Conservation (phyloP, 495 filamentous ascomycete species). For the Wilcoxina mikolae region DNA sequence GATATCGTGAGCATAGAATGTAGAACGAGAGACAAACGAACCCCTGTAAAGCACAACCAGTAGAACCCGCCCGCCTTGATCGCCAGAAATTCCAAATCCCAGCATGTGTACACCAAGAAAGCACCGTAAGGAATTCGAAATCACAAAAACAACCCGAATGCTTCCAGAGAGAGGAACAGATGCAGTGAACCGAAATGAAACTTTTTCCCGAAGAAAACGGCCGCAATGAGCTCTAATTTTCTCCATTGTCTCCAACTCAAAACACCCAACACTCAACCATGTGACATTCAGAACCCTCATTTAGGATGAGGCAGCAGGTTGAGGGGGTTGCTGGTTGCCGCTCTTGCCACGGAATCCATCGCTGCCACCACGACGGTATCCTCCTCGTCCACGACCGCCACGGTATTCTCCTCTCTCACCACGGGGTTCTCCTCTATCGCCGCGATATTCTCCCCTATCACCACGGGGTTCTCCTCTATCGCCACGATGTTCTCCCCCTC, state of each 20-base stretch:
- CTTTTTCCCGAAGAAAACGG: constrained; percentile 16
- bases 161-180: constrained; percentile 9
- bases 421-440: constrained; percentile 18
- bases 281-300: not conserved
- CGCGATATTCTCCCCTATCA: not conserved
- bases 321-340: constrained; percentile 10
- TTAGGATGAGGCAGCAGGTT: constrained; percentile 15
- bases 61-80: not conserved
- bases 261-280: not conserved
- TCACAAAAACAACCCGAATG: constrained; percentile 3
- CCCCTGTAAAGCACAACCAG: not conserved
- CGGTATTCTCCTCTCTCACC: constrained; percentile 12
- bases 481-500: constrained; percentile 12
- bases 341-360: constrained; percentile 20
- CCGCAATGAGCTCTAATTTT: constrained; percentile 8
- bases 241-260: constrained; percentile 1
- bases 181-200: constrained; percentile 19
- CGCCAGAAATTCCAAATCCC: constrained; percentile 5
- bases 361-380: constrained; percentile 18
- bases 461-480: constrained; percentile 5
- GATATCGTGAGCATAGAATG: not conserved
- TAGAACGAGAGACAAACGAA: not conserved
- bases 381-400: constrained; percentile 18
- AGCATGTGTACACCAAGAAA: constrained; percentile 8
- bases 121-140: constrained; percentile 7